Evolutionary conservation across 192 early-diverging fungal genomes (phyloP).

Genomic region (Backusella morwellensis): DNA sequence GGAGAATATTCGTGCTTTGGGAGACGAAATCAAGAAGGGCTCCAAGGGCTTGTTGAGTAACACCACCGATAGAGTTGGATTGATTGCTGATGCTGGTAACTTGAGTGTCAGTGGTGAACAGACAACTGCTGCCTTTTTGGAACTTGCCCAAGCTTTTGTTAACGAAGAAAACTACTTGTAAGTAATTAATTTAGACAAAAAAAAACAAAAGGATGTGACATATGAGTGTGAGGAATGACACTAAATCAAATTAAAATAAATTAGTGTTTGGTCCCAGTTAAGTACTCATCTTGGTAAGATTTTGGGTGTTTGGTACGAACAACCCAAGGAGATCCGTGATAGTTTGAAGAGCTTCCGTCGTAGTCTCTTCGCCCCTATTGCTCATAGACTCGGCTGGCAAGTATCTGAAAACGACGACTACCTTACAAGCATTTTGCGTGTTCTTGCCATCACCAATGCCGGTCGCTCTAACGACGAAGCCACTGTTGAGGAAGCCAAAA

Average conservation of each 20-base stretch:
- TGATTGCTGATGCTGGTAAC: conserved; percentile 81
- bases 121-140: conserved; percentile 73
- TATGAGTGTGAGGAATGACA: neutral
- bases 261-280: conserved; percentile 69
- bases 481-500: conserved; percentile 63
- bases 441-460: conserved; percentile 69
- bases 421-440: conserved; percentile 70
- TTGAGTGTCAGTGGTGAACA: conserved; percentile 77
- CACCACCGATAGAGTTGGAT: conserved; percentile 73
- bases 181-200: neutral
- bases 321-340: conserved; percentile 57
- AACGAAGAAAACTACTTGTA: conserved; percentile 80
- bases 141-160: conserved; percentile 67
- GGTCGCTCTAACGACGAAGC: conserved; percentile 64
- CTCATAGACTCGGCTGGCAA: conserved; percentile 77
- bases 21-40: conserved; percentile 46
- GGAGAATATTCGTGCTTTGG: conserved; percentile 49
- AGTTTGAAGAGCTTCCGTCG: conserved; percentile 67
- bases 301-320: conserved; percentile 62
- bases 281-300: conserved; percentile 57
- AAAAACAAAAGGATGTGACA: neutral
- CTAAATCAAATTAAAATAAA: neutral
- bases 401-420: conserved; percentile 68
- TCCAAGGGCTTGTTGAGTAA: conserved; percentile 53
- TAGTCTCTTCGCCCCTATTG: conserved; percentile 73